phyloP scores from a whole-genome alignment of 257 asterid species.

The Lavandula angustifolia region DNA sequence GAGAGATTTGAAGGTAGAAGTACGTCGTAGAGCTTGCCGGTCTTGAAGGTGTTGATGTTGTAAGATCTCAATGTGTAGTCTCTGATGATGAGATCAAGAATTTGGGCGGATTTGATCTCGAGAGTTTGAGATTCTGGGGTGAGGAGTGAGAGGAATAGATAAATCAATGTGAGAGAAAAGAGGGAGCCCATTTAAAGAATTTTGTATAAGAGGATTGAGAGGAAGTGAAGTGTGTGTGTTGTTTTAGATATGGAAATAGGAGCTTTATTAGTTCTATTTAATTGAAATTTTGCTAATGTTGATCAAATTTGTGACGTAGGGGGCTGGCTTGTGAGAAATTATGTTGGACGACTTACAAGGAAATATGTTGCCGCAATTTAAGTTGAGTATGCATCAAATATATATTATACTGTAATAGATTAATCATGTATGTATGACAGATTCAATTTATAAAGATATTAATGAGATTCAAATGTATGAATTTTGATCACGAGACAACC shows the following conservation, averaged over 20 bases:
- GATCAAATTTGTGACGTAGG: conserved; percentile 6
- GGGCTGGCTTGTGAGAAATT: neutral
- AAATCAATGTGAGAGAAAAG: conserved; percentile 36
- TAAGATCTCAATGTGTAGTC: conserved; percentile 66
- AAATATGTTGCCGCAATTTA: no score
- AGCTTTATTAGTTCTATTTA: conserved; percentile 27
- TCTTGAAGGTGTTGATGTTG: conserved; percentile 41
- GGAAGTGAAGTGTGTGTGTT: neutral
- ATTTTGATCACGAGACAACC: no score
- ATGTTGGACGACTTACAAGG: no score
- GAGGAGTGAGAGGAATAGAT: conserved; percentile 37
- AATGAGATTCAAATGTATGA: no score
- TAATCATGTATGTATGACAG: no score
- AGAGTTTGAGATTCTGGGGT: conserved; percentile 37
- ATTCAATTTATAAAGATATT: no score
- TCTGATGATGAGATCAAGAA: conserved; percentile 64
- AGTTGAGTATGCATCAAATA: no score
- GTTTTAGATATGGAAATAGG: conserved; percentile 34
- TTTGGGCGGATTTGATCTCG: conserved; percentile 60
- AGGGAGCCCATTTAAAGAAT: conserved; percentile 48
- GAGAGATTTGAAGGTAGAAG: conserved; percentile 66
- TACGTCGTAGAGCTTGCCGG: conserved; percentile 57
- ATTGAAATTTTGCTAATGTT: neutral
- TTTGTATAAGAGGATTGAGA: neutral
- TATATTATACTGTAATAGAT: no score